phyloP scores from a whole-genome alignment of 768 basidiomycete species.

The Pleurotus pulmonarius region DNA sequence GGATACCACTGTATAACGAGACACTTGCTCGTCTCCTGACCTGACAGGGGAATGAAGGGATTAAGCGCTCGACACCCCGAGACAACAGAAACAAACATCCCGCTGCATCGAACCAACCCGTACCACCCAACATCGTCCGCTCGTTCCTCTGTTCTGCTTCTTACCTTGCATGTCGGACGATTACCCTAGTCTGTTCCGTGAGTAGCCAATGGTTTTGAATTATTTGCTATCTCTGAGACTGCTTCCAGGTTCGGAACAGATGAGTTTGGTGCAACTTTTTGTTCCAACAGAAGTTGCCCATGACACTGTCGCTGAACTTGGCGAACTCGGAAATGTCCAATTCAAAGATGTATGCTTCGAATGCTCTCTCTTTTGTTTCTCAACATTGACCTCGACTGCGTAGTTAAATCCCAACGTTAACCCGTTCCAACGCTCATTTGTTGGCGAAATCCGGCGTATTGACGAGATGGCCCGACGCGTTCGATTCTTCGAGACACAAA shows the following conservation, averaged over 20 bases:
- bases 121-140: too few relatives aligned
- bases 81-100: too few relatives aligned
- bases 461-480: constrained; percentile 96
- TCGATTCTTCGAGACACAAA: constrained; percentile 84
- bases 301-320: constrained; percentile 92
- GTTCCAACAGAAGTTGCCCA: constrained; percentile 97
- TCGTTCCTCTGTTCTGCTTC: too few relatives aligned
- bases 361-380: neutral
- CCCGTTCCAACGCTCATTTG: constrained; percentile 97
- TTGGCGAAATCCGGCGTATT: constrained; percentile 90
- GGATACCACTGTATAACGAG: too few relatives aligned
- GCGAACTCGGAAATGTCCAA: constrained; percentile 92
- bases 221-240: constrained; percentile 11
- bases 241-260: constrained; percentile 83
- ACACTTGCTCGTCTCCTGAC: too few relatives aligned
- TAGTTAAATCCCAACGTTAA: constrained; percentile 94
- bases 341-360: constrained; percentile 82
- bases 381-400: neutral
- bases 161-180: constrained; percentile 61
- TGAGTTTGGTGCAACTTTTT: constrained; percentile 97
- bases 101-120: too few relatives aligned
- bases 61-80: too few relatives aligned
- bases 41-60: too few relatives aligned
- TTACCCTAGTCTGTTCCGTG: constrained; percentile 84
- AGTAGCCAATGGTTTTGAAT: constrained; percentile 20